These are phyloP conservation scores for Yarrowia sp. DNA, from an alignment of 805 yeast species.

Conservation along the genomic window DNA sequence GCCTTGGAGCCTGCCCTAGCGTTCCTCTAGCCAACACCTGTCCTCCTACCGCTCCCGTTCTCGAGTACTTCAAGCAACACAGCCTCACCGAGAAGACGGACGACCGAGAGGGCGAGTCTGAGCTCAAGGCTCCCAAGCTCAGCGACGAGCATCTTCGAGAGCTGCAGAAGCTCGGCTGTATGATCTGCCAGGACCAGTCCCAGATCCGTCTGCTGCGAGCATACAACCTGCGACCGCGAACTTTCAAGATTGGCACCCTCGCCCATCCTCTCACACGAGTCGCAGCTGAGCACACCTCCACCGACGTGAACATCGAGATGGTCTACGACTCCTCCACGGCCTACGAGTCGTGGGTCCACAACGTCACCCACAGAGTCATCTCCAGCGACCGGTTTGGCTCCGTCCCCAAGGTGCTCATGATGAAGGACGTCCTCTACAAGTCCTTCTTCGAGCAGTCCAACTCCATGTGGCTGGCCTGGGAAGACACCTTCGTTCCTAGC, in stretches of 20 bases:
- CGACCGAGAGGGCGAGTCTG: neutral
- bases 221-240: conserved; percentile 21
- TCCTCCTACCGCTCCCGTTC: conserved; percentile 19
- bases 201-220: conserved; percentile 7
- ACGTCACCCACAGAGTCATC: conserved; percentile 6
- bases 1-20: conserved; percentile 1
- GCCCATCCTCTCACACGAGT: conserved; percentile 23
- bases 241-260: conserved; percentile 17
- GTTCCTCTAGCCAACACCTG: conserved; percentile 9
- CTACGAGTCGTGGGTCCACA: conserved; percentile 19
- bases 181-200: conserved; percentile 6
- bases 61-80: neutral
- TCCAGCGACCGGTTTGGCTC: conserved; percentile 1
- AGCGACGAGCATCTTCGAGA: neutral
- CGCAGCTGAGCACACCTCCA: conserved; percentile 1
- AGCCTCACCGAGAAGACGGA: neutral
- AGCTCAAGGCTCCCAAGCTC: neutral
- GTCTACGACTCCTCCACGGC: conserved; percentile 18
- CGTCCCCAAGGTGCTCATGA: conserved; percentile 19
- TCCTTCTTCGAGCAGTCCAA: conserved; percentile 15
- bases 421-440: conserved; percentile 20
- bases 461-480: conserved; percentile 24
- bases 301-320: neutral
- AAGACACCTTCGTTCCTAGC: neutral
- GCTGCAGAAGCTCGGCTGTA: conserved; percentile 9